These are phyloP conservation scores for Cocos nucifera DNA, from an alignment of 176 grass and related monocot species.

Conservation along the genomic window DNA sequence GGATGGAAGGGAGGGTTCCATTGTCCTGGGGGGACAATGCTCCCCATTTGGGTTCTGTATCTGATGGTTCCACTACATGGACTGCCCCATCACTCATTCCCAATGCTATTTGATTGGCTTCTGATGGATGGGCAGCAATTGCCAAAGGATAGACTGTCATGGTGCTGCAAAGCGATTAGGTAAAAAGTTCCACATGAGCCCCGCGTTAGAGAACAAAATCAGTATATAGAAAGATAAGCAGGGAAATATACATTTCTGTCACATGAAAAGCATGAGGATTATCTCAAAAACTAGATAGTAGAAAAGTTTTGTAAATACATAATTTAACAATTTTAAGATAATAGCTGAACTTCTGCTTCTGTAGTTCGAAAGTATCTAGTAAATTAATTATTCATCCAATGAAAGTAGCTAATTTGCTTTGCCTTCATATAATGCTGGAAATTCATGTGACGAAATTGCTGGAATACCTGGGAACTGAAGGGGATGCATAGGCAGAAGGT, in stretches of 20 bases:
- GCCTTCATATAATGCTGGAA: no score
- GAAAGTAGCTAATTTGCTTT: no score
- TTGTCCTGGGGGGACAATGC: constrained; percentile 54
- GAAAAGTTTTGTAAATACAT: no score
- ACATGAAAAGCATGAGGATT: no score
- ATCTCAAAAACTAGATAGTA: no score
- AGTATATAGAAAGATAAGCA: constrained; percentile 7
- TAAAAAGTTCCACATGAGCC: neutral
- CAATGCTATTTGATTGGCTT: constrained; percentile 82
- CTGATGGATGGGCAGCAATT: constrained; percentile 78
- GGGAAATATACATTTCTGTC: no score
- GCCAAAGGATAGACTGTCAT: constrained; percentile 57
- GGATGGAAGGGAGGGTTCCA: constrained; percentile 36
- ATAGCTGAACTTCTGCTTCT: no score
- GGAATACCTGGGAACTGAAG: constrained; percentile 51
- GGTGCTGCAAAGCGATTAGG: constrained; percentile 28
- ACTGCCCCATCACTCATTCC: constrained; percentile 91
- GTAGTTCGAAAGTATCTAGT: no score
- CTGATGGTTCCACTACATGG: constrained; percentile 87
- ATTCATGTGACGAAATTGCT: no score
- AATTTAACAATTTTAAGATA: no score
- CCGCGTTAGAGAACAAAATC: neutral
- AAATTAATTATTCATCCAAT: no score
- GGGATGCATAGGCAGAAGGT: constrained; percentile 67
- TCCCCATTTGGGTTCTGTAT: constrained; percentile 74